Evolutionary conservation across 1,284 basidiomycete genomes (phyloP).

Genomic region (Puccinia horiana): DNA sequence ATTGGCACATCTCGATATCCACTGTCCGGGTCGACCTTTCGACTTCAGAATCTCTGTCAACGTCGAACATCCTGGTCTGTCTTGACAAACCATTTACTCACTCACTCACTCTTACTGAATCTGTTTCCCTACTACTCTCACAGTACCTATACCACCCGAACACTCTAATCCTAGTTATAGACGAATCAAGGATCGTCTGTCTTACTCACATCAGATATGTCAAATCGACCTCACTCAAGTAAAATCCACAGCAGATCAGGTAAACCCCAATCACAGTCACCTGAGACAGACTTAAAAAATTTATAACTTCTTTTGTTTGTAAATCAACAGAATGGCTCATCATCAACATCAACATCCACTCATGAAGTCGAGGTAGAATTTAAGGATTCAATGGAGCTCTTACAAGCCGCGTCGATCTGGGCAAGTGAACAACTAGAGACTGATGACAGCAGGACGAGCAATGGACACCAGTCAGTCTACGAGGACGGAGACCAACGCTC

Average conservation of each 20-base stretch:
- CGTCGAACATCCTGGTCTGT: constrained; percentile 67
- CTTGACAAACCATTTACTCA: constrained; percentile 13
- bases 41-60: constrained; percentile 93
- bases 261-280: neutral
- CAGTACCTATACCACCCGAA: constrained; percentile 54
- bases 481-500: neutral
- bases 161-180: constrained; percentile 54
- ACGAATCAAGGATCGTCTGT: constrained; percentile 84
- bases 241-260: constrained; percentile 59
- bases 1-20: constrained; percentile 83
- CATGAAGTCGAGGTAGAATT: constrained; percentile 67
- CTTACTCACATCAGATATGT: constrained; percentile 89
- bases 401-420: constrained; percentile 60
- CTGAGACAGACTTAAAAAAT: neutral
- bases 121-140: neutral
- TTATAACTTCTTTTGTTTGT: neutral
- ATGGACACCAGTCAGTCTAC: neutral
- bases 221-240: constrained; percentile 93
- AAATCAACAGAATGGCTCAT: constrained; percentile 50
- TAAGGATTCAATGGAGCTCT: constrained; percentile 61
- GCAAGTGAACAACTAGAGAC: constrained; percentile 41
- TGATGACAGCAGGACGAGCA: neutral
- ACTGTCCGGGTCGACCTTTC: constrained; percentile 74
- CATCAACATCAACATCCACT: constrained; percentile 55
- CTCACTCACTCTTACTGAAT: neutral